Percentiles rank a stretch among this genome's conserved stretches.
Evolutionary conservation across 805 yeast species (phyloP).

Genomic region (Yamadazyma akitaensis): DNA sequence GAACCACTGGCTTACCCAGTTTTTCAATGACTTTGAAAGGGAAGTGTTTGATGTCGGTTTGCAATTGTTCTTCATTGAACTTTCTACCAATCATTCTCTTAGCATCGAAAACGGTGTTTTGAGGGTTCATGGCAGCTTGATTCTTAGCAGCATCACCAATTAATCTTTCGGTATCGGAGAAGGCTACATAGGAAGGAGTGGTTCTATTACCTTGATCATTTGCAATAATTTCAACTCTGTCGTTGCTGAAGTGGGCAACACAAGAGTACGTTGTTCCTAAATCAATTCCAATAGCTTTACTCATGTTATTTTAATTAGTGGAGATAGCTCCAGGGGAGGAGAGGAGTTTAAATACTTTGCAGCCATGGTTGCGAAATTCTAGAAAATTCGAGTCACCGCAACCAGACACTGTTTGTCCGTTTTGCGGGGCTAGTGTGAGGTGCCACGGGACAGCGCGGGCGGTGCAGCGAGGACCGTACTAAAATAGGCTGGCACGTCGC

Average conservation of each 20-base stretch:
- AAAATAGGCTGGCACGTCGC: no score
- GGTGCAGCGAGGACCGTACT: background rate
- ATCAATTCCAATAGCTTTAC: slow-evolving; percentile 73
- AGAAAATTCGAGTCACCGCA: slow-evolving; percentile 11
- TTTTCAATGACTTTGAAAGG: slow-evolving; percentile 79
- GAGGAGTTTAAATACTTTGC: slow-evolving; percentile 6
- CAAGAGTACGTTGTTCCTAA: slow-evolving; percentile 97
- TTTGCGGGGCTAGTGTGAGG: no score
- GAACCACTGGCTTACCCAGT: slow-evolving; percentile 81
- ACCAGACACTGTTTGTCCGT: no score
- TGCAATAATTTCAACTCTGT: slow-evolving; percentile 91
- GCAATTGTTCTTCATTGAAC: slow-evolving; percentile 75
- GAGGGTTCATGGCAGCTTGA: slow-evolving; percentile 96
- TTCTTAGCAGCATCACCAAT: slow-evolving; percentile 98
- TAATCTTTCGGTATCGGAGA: slow-evolving; percentile 91
- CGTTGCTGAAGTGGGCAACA: slow-evolving; percentile 71
- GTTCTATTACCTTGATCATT: slow-evolving; percentile 99
- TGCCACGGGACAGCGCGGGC: background rate
- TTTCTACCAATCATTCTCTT: slow-evolving; percentile 89
- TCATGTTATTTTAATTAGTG: slow-evolving; percentile 9
- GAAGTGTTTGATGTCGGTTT: slow-evolving; percentile 78
- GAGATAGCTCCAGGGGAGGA: background rate
- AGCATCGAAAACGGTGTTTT: slow-evolving; percentile 91
- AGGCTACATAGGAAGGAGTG: slow-evolving; percentile 95
- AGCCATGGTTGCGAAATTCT: slow-evolving; percentile 15